These are phyloP conservation scores for Suillus lakei DNA, from an alignment of 768 basidiomycete species.

Conservation along the genomic window DNA sequence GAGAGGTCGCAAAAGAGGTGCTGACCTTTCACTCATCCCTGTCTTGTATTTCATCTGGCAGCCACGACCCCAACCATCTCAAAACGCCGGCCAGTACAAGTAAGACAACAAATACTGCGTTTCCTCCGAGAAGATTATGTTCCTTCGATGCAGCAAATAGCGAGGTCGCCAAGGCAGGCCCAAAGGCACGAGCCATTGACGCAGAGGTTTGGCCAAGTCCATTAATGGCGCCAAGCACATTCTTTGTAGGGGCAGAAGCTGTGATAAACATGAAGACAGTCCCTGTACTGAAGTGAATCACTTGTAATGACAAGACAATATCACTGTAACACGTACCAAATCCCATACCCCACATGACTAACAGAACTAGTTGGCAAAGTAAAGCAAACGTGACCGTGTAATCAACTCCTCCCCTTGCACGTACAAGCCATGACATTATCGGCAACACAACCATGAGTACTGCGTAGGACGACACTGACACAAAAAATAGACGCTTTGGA, in stretches of 20 bases:
- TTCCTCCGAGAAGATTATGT: conserved; percentile 51
- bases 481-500: conserved; percentile 44
- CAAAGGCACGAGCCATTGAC: conserved; percentile 52
- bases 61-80: conserved; percentile 26
- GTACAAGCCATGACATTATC: conserved; percentile 45
- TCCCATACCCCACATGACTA: conserved; percentile 44
- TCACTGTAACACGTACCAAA: conserved; percentile 38
- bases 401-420: conserved; percentile 34
- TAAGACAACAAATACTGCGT: conserved; percentile 52
- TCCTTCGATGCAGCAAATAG: conserved; percentile 57
- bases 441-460: conserved; percentile 50
- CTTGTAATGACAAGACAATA: background rate
- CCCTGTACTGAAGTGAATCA: conserved; percentile 36
- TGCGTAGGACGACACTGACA: conserved; percentile 42
- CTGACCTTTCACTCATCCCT: conserved; percentile 25
- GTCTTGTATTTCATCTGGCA: conserved; percentile 38
- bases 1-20: too few relatives aligned
- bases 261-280: conserved; percentile 61
- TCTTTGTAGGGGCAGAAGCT: conserved; percentile 53
- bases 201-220: conserved; percentile 57
- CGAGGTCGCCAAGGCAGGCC: conserved; percentile 53
- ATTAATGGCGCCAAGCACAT: conserved; percentile 60
- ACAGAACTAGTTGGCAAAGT: conserved; percentile 26
- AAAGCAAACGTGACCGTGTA: conserved; percentile 44
- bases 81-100: conserved; percentile 29